Base-by-base conservation (phyloP, 2,329 filamentous ascomycete species). In the Falciphora oryzae region DNA sequence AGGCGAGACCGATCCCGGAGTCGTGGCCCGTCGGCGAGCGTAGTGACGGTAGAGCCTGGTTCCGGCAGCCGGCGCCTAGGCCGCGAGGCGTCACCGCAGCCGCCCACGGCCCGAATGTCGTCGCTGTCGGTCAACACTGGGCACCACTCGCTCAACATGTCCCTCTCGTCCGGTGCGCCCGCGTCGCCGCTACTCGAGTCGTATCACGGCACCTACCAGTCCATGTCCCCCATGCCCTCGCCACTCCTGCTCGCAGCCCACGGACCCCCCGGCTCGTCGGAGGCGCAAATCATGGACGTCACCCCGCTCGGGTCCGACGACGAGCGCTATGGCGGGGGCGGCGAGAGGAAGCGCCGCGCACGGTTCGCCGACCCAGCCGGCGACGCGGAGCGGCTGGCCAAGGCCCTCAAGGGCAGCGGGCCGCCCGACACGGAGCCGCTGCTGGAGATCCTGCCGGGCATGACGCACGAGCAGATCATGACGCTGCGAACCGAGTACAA, bases 201-300 rank as follows among this genome's bases (percentile, higher is more conserved):
- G 0, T 98, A 98, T 76, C 90, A 89, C 67, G 94, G 94, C 56
- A 97, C 93, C 0, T 98, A 96, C 71, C 94, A 98, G 76, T 92
- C 91, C 65, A 91, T 96, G 70, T 97, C 93, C 0, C 93, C 94
- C 0, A 97, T 97, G 92, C 93, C 93, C 0, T 93, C 93, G 0
- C 92, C 93, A 0, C 79, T 93, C 29, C 81, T 88, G 71, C 72
- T 87, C 4, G 75, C 86, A 3, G 77, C 79, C 1, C 72, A 80
- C 61, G 75, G 80, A 35, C 79, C 83, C 50, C 80, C 87, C 13
- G 84, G 85, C 28, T 73, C 83, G 57, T 65, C 28, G 57, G 71
- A 71, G 31, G 66, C 66, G n/a, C 71, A 75, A 16, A 68, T 77
- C 32, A 69, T 83, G 31, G 83, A 86, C 1, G 75, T 87, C 18